Evolutionary conservation across 208 protist species (phyloP).

Genomic region (Jaenimonas drosophilae): DNA sequence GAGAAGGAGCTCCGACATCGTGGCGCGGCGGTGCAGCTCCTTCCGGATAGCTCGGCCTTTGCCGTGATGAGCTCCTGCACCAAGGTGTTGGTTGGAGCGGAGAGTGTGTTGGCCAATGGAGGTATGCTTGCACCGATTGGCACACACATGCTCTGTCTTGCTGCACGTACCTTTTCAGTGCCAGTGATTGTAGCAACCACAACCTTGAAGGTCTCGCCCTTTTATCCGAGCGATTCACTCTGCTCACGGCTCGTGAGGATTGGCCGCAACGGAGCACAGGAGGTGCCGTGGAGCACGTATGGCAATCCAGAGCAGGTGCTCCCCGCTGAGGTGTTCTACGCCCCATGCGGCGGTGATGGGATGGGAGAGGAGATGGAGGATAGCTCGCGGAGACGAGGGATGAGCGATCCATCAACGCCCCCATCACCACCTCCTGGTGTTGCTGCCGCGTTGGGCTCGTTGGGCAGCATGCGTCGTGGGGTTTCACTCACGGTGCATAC

Average conservation of each 20-base stretch:
- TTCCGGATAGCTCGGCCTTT: conserved; percentile 94
- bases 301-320: conserved; percentile 54
- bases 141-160: conserved; percentile 90
- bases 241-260: conserved; percentile 82
- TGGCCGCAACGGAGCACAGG: conserved; percentile 49
- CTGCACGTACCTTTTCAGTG: conserved; percentile 92
- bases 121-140: conserved; percentile 92
- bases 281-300: conserved; percentile 81
- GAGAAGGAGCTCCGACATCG: conserved; percentile 59
- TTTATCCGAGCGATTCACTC: conserved; percentile 92
- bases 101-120: conserved; percentile 95
- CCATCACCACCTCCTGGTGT: too few relatives aligned
- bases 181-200: conserved; percentile 94
- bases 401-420: too few relatives aligned
- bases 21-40: conserved; percentile 85
- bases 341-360: conserved; percentile 14
- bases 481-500: conserved; percentile 73
- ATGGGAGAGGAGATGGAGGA: too few relatives aligned
- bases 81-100: conserved; percentile 94
- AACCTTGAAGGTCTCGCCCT: conserved; percentile 94
- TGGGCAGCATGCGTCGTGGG: too few relatives aligned
- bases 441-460: too few relatives aligned
- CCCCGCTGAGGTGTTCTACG: too few relatives aligned
- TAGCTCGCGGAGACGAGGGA: too few relatives aligned
- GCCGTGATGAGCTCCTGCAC: conserved; percentile 97